Percentiles rank a stretch among this genome's conserved stretches.
These are phyloP conservation scores for Oidiodendron maius DNA, from an alignment of 495 filamentous ascomycete species.

Conservation along the genomic window DNA sequence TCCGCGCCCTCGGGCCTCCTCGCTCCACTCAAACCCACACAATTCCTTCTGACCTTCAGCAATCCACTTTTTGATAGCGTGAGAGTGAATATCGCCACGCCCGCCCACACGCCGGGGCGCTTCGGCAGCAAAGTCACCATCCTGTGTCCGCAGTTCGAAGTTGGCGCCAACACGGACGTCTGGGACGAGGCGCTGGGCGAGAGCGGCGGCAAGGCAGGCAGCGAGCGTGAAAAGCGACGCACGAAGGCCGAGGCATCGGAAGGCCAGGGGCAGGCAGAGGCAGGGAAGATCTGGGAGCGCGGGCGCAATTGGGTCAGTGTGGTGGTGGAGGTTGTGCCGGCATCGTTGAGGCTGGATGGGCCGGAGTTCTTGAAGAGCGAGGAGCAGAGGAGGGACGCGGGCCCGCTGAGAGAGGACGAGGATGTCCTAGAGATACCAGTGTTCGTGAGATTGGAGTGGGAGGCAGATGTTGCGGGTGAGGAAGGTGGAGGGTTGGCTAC, in stretches of 20 bases:
- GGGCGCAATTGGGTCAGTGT: constrained; percentile 94
- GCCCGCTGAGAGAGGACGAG: constrained; percentile 61
- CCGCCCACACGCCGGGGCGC: constrained; percentile 69
- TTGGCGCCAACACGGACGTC: constrained; percentile 90
- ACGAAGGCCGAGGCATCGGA: constrained; percentile 31
- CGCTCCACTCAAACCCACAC: constrained; percentile 61
- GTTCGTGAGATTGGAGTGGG: constrained; percentile 89
- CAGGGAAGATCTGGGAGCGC: constrained; percentile 90
- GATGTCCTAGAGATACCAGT: constrained; percentile 94
- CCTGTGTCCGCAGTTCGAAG: constrained; percentile 88
- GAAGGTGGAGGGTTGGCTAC: constrained; percentile 41
- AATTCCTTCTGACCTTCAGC: constrained; percentile 80
- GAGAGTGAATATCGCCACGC: constrained; percentile 80
- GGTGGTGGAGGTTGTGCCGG: constrained; percentile 84
- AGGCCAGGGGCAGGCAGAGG: constrained; percentile 63
- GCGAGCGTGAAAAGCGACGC: constrained; percentile 32
- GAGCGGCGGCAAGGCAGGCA: constrained; percentile 23
- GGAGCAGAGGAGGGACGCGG: constrained; percentile 9
- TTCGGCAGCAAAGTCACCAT: constrained; percentile 80
- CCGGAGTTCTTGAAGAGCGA: constrained; percentile 11
- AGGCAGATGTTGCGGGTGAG: constrained; percentile 68
- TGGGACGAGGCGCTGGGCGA: constrained; percentile 85
- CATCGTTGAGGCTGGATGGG: constrained; percentile 31
- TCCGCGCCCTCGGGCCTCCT: constrained; percentile 33
- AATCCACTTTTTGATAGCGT: constrained; percentile 93